Evolutionary conservation across 768 basidiomycete genomes (phyloP).

Genomic region (Butyriboletus loyo): DNA sequence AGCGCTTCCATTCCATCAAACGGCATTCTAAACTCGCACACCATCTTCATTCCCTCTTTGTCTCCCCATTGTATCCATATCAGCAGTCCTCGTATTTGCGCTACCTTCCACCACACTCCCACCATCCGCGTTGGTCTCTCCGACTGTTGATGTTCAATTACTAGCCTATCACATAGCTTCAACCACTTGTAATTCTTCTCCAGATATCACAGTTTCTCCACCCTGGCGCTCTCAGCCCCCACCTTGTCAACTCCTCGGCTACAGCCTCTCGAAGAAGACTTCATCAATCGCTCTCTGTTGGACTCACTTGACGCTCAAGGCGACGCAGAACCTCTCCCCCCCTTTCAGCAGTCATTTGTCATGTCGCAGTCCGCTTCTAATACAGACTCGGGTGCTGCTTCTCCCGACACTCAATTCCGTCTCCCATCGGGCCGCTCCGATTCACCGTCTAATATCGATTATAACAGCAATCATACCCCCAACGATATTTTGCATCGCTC

Average conservation of each 20-base stretch:
- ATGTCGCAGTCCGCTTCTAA: slow-evolving; percentile 49
- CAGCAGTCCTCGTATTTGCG: slow-evolving; percentile 35
- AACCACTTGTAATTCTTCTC: slow-evolving; percentile 29
- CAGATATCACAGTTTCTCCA: slow-evolving; percentile 32
- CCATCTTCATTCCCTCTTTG: slow-evolving; percentile 24
- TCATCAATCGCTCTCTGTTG: slow-evolving; percentile 80
- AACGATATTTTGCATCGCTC: slow-evolving; percentile 30
- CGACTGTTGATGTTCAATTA: slow-evolving; percentile 45
- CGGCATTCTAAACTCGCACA: slow-evolving; percentile 27
- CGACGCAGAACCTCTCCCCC: slow-evolving; percentile 65
- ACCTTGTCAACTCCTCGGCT: slow-evolving; percentile 27
- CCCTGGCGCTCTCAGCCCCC: slow-evolving; percentile 50
- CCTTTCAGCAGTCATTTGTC: slow-evolving; percentile 37
- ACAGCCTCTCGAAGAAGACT: slow-evolving; percentile 59
- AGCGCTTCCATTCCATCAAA: slow-evolving; percentile 26
- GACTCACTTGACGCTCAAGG: slow-evolving; percentile 82
- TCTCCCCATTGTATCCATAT: slow-evolving; percentile 43
- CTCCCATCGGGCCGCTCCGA: slow-evolving; percentile 48
- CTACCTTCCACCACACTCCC: slow-evolving; percentile 31
- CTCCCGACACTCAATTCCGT: slow-evolving; percentile 56
- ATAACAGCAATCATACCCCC: slow-evolving; percentile 36
- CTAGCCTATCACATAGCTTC: slow-evolving; percentile 29
- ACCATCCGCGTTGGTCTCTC: slow-evolving; percentile 27
- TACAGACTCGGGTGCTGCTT: slow-evolving; percentile 47
- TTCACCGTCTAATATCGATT: slow-evolving; percentile 43